phyloP scores from a whole-genome alignment of 2,329 filamentous ascomycete genomes.

The Zymoseptoria pseudotritici region DNA sequence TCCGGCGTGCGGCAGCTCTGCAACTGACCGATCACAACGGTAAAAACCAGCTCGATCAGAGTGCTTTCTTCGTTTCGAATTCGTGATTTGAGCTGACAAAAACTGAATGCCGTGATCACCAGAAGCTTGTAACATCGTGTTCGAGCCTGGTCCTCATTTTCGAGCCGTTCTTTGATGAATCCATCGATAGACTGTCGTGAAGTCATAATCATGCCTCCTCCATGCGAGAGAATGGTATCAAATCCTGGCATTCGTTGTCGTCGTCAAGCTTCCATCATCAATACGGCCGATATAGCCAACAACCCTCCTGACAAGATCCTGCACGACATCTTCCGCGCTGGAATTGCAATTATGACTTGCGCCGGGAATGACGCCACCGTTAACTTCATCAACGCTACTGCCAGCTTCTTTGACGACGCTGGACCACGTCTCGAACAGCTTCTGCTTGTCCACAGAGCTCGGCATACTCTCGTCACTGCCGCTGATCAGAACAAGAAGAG shows the following conservation, averaged over 20 bases:
- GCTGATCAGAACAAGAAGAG: slow-evolving; percentile 58
- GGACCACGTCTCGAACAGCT: slow-evolving; percentile 52
- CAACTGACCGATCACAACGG: no score
- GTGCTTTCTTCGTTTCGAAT: no score
- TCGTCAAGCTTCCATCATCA: slow-evolving; percentile 15
- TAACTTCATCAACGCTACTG: slow-evolving; percentile 41
- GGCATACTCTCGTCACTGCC: slow-evolving; percentile 61
- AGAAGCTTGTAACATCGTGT: background rate
- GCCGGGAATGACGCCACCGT: slow-evolving; percentile 43
- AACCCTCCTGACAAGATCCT: slow-evolving; percentile 45
- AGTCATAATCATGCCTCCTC: background rate
- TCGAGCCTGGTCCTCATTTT: background rate
- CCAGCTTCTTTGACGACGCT: slow-evolving; percentile 36
- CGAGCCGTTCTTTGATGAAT: background rate
- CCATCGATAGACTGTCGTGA: background rate
- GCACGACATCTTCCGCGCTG: slow-evolving; percentile 40
- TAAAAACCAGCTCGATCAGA: no score
- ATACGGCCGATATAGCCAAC: slow-evolving; percentile 39
- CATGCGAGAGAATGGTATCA: background rate
- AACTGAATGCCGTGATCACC: no score
- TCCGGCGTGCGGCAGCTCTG: no score
- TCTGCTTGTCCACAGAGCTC: slow-evolving; percentile 48
- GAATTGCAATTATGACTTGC: slow-evolving; percentile 47
- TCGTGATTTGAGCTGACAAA: no score
- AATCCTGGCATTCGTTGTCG: slow-evolving; percentile 3